These are phyloP conservation scores for Citrus hindsii DNA, from an alignment of 345 rosid genomes.

Conservation along the genomic window DNA sequence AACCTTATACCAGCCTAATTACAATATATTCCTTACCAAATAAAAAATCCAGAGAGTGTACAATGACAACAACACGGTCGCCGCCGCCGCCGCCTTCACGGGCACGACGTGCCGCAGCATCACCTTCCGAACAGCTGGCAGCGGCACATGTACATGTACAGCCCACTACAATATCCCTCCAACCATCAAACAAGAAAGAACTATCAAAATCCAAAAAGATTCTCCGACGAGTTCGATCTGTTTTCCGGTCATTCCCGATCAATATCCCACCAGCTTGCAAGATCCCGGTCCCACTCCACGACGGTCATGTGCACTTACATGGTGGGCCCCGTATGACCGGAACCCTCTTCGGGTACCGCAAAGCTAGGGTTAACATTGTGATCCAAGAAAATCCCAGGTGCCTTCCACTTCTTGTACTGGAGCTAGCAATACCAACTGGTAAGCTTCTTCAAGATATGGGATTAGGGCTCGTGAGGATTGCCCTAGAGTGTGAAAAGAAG, in stretches of 20 bases:
- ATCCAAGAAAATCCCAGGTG: conserved; percentile 71
- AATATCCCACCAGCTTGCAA: conserved; percentile 48
- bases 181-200: neutral
- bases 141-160: neutral
- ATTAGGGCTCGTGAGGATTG: conserved; percentile 64
- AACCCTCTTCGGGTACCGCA: conserved; percentile 69
- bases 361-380: conserved; percentile 61
- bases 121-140: neutral
- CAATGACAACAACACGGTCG: conserved; percentile 2
- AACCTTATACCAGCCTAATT: neutral
- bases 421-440: conserved; percentile 70
- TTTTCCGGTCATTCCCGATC: conserved; percentile 72
- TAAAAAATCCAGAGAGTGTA: too few relatives aligned
- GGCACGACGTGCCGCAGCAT: neutral
- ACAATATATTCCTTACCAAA: neutral
- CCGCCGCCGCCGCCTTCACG: neutral
- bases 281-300: conserved; percentile 44
- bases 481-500: conserved; percentile 74
- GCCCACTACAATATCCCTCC: neutral
- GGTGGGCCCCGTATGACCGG: conserved; percentile 85
- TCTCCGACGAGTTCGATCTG: conserved; percentile 49
- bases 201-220: conserved; percentile 23
- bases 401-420: conserved; percentile 57
- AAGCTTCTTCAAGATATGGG: conserved; percentile 79
- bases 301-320: conserved; percentile 50